These are phyloP conservation scores for Sarocladium brachiariae DNA, from an alignment of 2,329 filamentous ascomycete genomes.

Conservation along the genomic window DNA sequence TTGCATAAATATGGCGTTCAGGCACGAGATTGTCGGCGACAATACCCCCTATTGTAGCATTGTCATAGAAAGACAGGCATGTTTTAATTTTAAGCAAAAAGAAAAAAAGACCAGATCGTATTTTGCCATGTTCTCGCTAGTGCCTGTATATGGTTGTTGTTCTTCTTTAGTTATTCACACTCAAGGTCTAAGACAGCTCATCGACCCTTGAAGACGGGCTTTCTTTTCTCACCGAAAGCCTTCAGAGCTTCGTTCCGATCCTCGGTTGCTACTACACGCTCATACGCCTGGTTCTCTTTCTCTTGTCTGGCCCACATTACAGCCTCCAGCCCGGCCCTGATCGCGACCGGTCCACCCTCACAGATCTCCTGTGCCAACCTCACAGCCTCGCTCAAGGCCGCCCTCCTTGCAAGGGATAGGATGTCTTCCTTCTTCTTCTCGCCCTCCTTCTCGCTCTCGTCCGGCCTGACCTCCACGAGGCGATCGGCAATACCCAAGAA, in stretches of 20 bases:
- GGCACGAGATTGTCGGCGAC: not conserved
- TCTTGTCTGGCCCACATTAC: slow-evolving; percentile 66
- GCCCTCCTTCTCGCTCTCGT: slow-evolving; percentile 27
- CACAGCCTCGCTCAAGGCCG: slow-evolving; percentile 69
- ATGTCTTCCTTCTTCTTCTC: slow-evolving; percentile 32
- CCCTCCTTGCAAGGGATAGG: slow-evolving; percentile 48
- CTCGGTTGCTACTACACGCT: slow-evolving; percentile 72
- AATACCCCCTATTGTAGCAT: not conserved
- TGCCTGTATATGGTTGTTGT: too few relatives aligned
- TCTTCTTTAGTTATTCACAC: too few relatives aligned
- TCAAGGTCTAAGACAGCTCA: too few relatives aligned
- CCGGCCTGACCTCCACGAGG: slow-evolving; percentile 71
- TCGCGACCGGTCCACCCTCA: slow-evolving; percentile 78
- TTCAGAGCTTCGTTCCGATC: slow-evolving; percentile 82
- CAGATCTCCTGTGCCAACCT: slow-evolving; percentile 78
- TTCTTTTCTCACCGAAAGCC: slow-evolving; percentile 67
- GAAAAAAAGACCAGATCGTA: not conserved
- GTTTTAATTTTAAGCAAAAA: too few relatives aligned
- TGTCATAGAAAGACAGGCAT: not conserved
- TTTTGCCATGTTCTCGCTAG: not conserved
- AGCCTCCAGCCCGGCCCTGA: slow-evolving; percentile 72
- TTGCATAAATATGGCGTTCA: slow-evolving; percentile 4
- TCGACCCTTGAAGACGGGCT: slow-evolving; percentile 50
- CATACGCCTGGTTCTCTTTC: slow-evolving; percentile 83
- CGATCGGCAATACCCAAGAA: slow-evolving; percentile 85